Conservation (phyloP, 768 basidiomycete genomes). For the Royoungia palumana region DNA sequence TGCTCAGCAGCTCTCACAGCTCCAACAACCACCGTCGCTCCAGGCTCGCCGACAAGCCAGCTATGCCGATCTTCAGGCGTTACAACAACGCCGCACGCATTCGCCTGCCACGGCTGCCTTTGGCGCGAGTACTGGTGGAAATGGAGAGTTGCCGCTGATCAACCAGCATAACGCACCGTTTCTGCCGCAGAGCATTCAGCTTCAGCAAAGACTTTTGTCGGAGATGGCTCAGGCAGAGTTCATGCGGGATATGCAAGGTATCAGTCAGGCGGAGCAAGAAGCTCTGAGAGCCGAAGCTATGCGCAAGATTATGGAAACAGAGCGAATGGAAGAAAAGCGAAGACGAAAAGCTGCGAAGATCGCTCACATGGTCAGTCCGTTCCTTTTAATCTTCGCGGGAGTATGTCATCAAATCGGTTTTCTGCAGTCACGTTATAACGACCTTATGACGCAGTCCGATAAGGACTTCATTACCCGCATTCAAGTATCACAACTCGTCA, state of each 20-base stretch:
- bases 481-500: slow-evolving; percentile 96
- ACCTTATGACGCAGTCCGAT: slow-evolving; percentile 96
- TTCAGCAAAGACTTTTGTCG: slow-evolving; percentile 73
- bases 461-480: slow-evolving; percentile 99
- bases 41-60: slow-evolving; percentile 40
- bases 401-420: background rate
- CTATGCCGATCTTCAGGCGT: slow-evolving; percentile 47
- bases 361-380: slow-evolving; percentile 69
- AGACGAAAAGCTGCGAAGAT: slow-evolving; percentile 82
- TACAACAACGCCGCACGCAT: slow-evolving; percentile 51
- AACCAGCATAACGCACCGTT: slow-evolving; percentile 54
- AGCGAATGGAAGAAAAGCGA: slow-evolving; percentile 82
- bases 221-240: slow-evolving; percentile 74
- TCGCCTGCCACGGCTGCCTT: slow-evolving; percentile 41
- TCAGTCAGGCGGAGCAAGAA: slow-evolving; percentile 62
- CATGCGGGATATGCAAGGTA: slow-evolving; percentile 59
- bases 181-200: slow-evolving; percentile 60
- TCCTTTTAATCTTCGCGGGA: background rate
- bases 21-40: slow-evolving; percentile 39
- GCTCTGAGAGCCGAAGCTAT: slow-evolving; percentile 73
- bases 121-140: slow-evolving; percentile 11
- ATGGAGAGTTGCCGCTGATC: slow-evolving; percentile 33
- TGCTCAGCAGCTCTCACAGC: slow-evolving; percentile 49
- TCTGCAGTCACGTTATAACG: slow-evolving; percentile 81
- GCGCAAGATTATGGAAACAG: slow-evolving; percentile 88